phyloP scores from a whole-genome alignment of 176 grass and related monocot species.

The Cenchrus purpureus region DNA sequence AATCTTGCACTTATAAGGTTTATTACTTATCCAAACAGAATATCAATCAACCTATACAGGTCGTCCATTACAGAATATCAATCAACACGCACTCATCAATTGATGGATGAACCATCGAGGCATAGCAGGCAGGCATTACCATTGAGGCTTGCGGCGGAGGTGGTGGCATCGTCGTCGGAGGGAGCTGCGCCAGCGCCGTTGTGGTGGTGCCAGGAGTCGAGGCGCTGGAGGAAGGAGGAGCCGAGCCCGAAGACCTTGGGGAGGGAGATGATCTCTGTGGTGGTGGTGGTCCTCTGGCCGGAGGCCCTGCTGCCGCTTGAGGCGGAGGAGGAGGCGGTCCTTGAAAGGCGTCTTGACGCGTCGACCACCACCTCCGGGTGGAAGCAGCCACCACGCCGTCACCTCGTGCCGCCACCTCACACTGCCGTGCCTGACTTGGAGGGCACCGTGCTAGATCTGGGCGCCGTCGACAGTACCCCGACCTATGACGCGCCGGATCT shows the following conservation, averaged over 20 bases:
- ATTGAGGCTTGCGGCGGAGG: constrained; percentile 65
- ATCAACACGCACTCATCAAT: too few relatives aligned
- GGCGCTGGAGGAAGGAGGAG: constrained; percentile 77
- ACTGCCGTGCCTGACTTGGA: too few relatives aligned
- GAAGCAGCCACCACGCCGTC: constrained; percentile 37
- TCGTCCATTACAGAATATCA: too few relatives aligned
- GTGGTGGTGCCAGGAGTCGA: constrained; percentile 56
- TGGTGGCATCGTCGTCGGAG: neutral
- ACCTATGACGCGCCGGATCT: too few relatives aligned
- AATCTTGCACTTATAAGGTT: too few relatives aligned
- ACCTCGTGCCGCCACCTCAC: too few relatives aligned
- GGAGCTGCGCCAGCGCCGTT: neutral
- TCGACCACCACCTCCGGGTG: constrained; percentile 67
- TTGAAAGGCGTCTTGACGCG: too few relatives aligned
- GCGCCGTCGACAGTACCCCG: too few relatives aligned
- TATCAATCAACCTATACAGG: too few relatives aligned
- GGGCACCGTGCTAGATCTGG: too few relatives aligned
- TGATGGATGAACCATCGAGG: too few relatives aligned
- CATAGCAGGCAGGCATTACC: constrained; percentile 37
- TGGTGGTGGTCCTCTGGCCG: constrained; percentile 26
- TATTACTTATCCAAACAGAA: too few relatives aligned
- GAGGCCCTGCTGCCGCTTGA: neutral
- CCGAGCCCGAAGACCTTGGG: constrained; percentile 71
- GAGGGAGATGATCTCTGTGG: constrained; percentile 46
- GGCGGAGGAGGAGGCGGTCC: constrained; percentile 69